Evolutionary conservation across 2,329 filamentous ascomycete species (phyloP).

Genomic region (Ceratocystis papillata): DNA sequence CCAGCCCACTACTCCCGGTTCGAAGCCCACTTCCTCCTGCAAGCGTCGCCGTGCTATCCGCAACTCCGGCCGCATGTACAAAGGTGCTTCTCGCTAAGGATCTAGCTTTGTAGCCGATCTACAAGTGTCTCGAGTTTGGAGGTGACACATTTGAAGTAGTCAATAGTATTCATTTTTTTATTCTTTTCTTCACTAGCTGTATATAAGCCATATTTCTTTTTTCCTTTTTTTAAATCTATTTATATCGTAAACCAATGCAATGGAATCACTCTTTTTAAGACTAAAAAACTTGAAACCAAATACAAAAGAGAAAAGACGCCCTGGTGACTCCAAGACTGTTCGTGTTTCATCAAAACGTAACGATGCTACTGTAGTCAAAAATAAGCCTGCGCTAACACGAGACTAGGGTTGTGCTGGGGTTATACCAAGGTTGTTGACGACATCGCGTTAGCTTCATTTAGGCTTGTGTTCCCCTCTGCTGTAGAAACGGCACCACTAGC

Average conservation of each 20-base stretch:
- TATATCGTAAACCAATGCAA: not conserved
- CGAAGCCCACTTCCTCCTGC: constrained; percentile 12
- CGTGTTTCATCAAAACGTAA: no score
- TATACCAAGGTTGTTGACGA: no score
- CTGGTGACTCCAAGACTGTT: no score
- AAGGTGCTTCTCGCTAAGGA: constrained; percentile 16
- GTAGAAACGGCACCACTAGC: constrained; percentile 28
- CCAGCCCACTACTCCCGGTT: not conserved
- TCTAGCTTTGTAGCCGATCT: no score
- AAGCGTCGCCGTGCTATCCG: constrained; percentile 20
- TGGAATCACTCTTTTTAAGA: no score
- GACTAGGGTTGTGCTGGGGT: no score
- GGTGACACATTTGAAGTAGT: constrained; percentile 2
- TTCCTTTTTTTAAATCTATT: not conserved
- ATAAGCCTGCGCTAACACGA: no score
- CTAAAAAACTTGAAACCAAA: no score
- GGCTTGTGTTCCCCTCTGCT: not conserved
- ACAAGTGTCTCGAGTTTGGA: not conserved
- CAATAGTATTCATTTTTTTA: not conserved
- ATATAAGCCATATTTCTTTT: not conserved
- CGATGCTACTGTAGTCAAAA: no score
- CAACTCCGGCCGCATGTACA: constrained; percentile 16
- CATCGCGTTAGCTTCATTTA: no score
- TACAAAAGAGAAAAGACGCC: no score
- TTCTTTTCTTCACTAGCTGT: not conserved